Evolutionary conservation across 768 basidiomycete species (phyloP), one percentile per base, ranked within the genome.

Genomic region (Pisolithus sp.): DNA sequence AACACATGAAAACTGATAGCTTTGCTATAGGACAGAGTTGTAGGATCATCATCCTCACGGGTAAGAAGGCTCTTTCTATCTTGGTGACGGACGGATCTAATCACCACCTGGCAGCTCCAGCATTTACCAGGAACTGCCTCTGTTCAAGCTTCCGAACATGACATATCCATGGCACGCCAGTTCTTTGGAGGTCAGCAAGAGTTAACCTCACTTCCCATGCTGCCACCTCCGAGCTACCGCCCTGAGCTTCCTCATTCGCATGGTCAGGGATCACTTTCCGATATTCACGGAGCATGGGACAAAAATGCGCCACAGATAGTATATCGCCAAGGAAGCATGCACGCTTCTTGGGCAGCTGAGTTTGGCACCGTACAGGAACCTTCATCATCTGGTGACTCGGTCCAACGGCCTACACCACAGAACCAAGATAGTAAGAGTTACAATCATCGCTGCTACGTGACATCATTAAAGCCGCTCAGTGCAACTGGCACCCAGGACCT

Each of bases 91-190:
- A 40, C 10, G 4, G 31, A 47, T 20, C 52, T 53, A 30, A 59
- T 34, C 13, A 36, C 24, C 41, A 6, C 43, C 28, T n/a, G 24
- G 2, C 55, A 92, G 89, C 76, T 93, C 23, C 89, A 86, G 54
- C 81, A 88, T 64, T 77, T 93, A 24, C 86, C 89, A 2, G 75
- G 78, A 20, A 77, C 77, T n/a, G 70, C 78, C 0, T 64, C 73
- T 17, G 57, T 67, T 21, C 71, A 72, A 47, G 73, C 79, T 31
- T 79, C 72, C 53, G 80, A 83, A 58, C 85, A 81, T 46, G 89
- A 93, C 67, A 66, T 82, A 44, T 78, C 80, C 13, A 77, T 89
- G 56, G 89, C 89, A 24, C 81, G 85, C 42, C 87, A 87, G 57
- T 93, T 93, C 66, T 93, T 93, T 61, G 78, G 83, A 53, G 64